Base-by-base conservation (phyloP, 2,329 filamentous ascomycete species). In the Diaporthe citriasiana region DNA sequence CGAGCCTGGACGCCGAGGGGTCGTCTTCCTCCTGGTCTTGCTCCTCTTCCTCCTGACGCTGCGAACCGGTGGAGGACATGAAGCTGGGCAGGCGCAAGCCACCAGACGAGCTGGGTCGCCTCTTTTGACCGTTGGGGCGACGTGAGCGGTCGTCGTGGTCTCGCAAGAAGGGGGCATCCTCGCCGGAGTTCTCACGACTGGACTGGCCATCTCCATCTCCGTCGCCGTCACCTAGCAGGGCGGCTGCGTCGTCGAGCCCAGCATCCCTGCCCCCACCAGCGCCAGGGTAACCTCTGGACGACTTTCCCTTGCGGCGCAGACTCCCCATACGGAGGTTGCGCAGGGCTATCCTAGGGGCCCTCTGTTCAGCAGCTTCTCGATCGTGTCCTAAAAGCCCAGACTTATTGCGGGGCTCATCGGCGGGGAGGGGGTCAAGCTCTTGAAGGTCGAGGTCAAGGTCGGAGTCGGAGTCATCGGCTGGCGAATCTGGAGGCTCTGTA, bases 361-460 rank as follows among this genome's bases (percentile, higher is more conserved):
- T 84, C 74, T 86, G 84, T 77, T 88, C 85, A 70, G 79, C 75
- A 75, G 78, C 77, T 77, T 79, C 79, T 73, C 89, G 87, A 78
- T 90, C 87, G 76, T 90, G 87, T 79, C 92, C 89, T 71, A 81
- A 75, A 30, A 82, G 79, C 42, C 79, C 79, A 66, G 80, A 78
- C 68, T 75, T 74, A 19, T 66, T 77, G 75, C 75, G 77, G 73
- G 72, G 78, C 59, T 81, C 81, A 76, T 80, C 80, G 63, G 76
- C 77, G 27, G 81, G 82, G 73, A 81, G 81, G 72, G 94, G 93
- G 81, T 95, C 93, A 77, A 97, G 91, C 86, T 96, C 94, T 80
- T 94, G 89, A 78, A 95, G 88, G 79, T 95, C 93, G 79, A 97
- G 87, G 76, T 94, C 92, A 78, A 93, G 90, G 81, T 96, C 93